These are phyloP conservation scores for Xerocomus nothofagi DNA, from an alignment of 1,284 basidiomycete species.

Conservation along the genomic window DNA sequence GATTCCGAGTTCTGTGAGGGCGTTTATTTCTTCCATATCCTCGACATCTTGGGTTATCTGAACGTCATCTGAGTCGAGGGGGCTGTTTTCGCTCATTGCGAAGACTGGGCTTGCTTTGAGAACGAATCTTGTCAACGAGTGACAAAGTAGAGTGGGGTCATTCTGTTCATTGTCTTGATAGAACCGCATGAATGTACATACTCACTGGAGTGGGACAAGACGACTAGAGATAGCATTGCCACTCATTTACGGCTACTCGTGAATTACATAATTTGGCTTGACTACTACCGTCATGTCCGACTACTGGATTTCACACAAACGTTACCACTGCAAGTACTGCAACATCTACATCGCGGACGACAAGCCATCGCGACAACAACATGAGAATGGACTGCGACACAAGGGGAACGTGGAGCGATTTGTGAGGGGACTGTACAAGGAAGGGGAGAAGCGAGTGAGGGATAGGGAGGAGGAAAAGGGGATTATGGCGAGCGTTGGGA, in stretches of 20 bases:
- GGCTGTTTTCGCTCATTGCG: constrained; percentile 12
- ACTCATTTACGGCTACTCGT: too few species aligned
- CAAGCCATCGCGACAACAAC: constrained; percentile 87
- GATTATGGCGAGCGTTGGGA: constrained; percentile 86
- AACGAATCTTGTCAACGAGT: not conserved
- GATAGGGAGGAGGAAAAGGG: constrained; percentile 84
- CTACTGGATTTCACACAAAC: constrained; percentile 85
- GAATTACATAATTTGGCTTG: constrained; percentile 28
- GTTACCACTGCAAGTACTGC: constrained; percentile 86
- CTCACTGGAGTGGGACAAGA: not conserved
- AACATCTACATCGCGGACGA: constrained; percentile 92
- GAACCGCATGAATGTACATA: constrained; percentile 2
- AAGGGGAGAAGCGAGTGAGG: constrained; percentile 85
- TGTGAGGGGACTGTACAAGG: constrained; percentile 90
- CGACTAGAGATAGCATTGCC: too few species aligned
- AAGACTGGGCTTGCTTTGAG: not conserved
- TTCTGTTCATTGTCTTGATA: not conserved
- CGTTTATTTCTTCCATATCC: constrained; percentile 42
- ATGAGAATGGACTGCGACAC: constrained; percentile 93
- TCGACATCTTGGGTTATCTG: constrained; percentile 24
- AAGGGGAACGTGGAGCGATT: constrained; percentile 93
- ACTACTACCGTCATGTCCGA: constrained; percentile 60
- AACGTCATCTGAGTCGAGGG: constrained; percentile 9
- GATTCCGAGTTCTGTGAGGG: constrained; percentile 52
- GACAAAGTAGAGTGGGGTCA: not conserved